A percentile compares a stretch with the other conserved stretches of the same genome.
Evolutionary conservation across 441 rosid species (phyloP).

Genomic region (Eugenia klotzschiana): DNA sequence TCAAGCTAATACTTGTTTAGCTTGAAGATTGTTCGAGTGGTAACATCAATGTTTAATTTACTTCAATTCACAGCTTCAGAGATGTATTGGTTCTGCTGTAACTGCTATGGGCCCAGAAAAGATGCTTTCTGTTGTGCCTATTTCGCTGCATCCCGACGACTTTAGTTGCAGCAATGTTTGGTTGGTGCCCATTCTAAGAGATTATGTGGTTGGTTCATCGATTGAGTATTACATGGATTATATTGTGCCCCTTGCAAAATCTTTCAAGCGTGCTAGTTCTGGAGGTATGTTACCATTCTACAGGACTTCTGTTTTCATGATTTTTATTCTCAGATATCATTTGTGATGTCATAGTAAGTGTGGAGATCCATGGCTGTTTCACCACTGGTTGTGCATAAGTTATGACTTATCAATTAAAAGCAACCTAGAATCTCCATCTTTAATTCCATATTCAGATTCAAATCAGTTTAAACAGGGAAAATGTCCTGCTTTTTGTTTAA

Average conservation of each 20-base stretch:
- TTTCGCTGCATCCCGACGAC: slow-evolving; percentile 38
- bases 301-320: not conserved
- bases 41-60: not conserved
- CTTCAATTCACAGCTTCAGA: slow-evolving; percentile 31
- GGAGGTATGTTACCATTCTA: slow-evolving; percentile 35
- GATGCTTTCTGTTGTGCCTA: slow-evolving; percentile 56
- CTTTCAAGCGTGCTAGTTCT: slow-evolving; percentile 37
- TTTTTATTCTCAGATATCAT: not conserved
- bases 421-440: not conserved
- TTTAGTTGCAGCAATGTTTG: slow-evolving; percentile 50
- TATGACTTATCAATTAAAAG: not conserved
- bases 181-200: slow-evolving; percentile 72
- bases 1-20: not conserved
- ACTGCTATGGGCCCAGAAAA: slow-evolving; percentile 72
- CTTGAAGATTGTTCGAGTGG: not conserved
- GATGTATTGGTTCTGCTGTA: slow-evolving; percentile 80
- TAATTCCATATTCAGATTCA: not conserved
- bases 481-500: not conserved
- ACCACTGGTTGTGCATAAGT: not conserved
- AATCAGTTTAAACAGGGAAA: not conserved
- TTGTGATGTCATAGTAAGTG: not conserved
- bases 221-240: slow-evolving; percentile 60
- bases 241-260: slow-evolving; percentile 75
- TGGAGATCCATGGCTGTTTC: not conserved
- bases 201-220: slow-evolving; percentile 52